Conservation (phyloP, 352 stramenopile species). For the Phytophthora chlamydospora region DNA sequence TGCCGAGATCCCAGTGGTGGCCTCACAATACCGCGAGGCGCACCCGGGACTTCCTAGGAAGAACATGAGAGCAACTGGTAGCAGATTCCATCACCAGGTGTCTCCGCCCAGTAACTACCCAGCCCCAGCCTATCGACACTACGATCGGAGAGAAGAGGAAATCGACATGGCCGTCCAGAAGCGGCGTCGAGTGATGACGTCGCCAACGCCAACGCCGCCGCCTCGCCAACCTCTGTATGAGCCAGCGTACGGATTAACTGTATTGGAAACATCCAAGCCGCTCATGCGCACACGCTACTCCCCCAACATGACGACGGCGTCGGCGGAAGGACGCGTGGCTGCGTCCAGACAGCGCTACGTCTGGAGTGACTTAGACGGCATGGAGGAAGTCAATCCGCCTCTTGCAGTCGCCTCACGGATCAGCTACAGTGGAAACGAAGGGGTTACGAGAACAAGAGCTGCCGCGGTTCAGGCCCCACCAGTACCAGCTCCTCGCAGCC, state of each 20-base stretch:
- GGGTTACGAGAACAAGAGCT: neutral
- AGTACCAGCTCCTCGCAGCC: neutral
- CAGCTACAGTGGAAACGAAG: slow-evolving; percentile 9
- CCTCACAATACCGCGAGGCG: slow-evolving; percentile 4
- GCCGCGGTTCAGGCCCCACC: neutral
- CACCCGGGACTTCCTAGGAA: slow-evolving; percentile 8
- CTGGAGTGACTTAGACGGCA: neutral
- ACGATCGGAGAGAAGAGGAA: neutral
- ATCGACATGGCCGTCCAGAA: slow-evolving; percentile 15
- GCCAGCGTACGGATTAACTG: slow-evolving; percentile 13
- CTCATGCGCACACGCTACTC: slow-evolving; percentile 5
- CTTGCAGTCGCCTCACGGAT: neutral
- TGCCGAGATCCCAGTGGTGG: slow-evolving; percentile 2
- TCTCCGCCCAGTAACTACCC: neutral
- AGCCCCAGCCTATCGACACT: slow-evolving; percentile 10
- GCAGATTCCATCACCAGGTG: slow-evolving; percentile 9
- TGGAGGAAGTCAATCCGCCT: neutral
- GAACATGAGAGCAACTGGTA: neutral
- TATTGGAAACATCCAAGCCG: slow-evolving; percentile 26
- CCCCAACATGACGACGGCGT: neutral
- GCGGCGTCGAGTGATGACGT: slow-evolving; percentile 18
- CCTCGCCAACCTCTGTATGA: slow-evolving; percentile 19
- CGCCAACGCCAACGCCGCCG: neutral
- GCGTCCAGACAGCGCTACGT: slow-evolving; percentile 14
- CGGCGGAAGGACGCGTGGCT: neutral